Evolutionary conservation across 352 stramenopile genomes (phyloP), one percentile per base, ranked within the genome.

Genomic region (Globisporangium iwayamae): DNA sequence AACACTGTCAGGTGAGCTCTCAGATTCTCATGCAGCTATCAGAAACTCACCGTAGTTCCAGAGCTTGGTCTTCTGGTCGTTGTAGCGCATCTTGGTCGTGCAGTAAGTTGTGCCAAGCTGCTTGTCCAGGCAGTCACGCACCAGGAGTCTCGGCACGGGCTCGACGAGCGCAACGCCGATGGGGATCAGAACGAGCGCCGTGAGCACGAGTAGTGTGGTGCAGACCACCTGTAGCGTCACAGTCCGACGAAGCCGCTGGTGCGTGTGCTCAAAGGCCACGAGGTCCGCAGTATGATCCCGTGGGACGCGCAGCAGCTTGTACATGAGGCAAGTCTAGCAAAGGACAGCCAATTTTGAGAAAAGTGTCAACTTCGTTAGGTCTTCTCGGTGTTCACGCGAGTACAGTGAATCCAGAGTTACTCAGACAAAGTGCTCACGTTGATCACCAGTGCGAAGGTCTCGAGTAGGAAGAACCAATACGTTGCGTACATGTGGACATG

Each of bases 401-500:
- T 18, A 22, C 6, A 36, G 34, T 10, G 10, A 59, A 39, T 25
- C 11, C 25, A 62, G 38, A 9, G 34, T 39, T 28, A 28, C 25
- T 28, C 25, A 28, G 25, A 11, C 16, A 18, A 22, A 48, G 46
- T 18, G 30, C 25, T 34, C 14, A 83, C 72, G 46, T 83, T 83
- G 48, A 78, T 32, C 11, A 78, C 32, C 9, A 80, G 67, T 10
- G 72, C 70, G 20, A 75, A 16, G 20, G 70, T 65, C 50, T 83
- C 69, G 47, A 83, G 62, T 45, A 72, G 30, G 56, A 83, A 83
- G 63, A 83, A 83, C 54, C 62, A 76, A 50, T 72, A 76, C 28
- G 74, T 73, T 8, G 67, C 69, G 30, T 58, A 47, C 20, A 67
- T 58, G 53, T 83, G 74, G 10, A 74, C 32, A 5, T 60, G 10